A percentile compares a stretch with the other conserved stretches of the same genome.
phyloP scores from a whole-genome alignment of 129 eudicot species.

The Ambrosia artemisiifolia region DNA sequence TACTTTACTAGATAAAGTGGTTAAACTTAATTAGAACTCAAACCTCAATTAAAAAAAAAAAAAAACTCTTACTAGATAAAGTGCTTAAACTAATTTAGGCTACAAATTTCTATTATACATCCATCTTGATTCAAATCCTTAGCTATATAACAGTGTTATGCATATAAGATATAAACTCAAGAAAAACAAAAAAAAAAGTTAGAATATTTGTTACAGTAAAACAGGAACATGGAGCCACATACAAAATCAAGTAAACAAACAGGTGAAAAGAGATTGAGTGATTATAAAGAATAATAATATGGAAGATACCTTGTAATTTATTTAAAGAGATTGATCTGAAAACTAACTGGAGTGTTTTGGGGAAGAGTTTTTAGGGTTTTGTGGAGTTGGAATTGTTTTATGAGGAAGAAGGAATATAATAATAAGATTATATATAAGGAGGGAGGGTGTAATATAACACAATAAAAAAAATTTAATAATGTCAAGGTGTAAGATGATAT shows the following conservation, averaged over 20 bases:
- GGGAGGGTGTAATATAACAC: not conserved
- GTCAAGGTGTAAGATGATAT: no score
- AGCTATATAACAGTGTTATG: not conserved
- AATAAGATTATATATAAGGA: not conserved
- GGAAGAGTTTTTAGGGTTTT: slow-evolving; percentile 5
- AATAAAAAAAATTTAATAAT: no score
- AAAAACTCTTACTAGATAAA: not conserved
- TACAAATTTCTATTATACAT: not conserved
- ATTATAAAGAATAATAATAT: not conserved
- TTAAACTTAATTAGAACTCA: not conserved
- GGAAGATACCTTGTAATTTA: not conserved
- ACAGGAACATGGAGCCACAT: not conserved
- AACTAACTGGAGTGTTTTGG: not conserved
- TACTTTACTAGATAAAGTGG: not conserved
- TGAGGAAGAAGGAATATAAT: not conserved
- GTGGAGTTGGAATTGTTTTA: not conserved
- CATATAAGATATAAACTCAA: not conserved
- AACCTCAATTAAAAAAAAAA: no score
- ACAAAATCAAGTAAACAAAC: not conserved
- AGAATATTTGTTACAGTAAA: not conserved
- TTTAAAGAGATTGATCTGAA: not conserved
- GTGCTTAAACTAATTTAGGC: not conserved
- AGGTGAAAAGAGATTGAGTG: not conserved
- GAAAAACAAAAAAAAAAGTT: not conserved
- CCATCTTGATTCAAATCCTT: not conserved